Evolutionary conservation across 306 rosid species (phyloP).

Genomic region (Cercis canadensis): DNA sequence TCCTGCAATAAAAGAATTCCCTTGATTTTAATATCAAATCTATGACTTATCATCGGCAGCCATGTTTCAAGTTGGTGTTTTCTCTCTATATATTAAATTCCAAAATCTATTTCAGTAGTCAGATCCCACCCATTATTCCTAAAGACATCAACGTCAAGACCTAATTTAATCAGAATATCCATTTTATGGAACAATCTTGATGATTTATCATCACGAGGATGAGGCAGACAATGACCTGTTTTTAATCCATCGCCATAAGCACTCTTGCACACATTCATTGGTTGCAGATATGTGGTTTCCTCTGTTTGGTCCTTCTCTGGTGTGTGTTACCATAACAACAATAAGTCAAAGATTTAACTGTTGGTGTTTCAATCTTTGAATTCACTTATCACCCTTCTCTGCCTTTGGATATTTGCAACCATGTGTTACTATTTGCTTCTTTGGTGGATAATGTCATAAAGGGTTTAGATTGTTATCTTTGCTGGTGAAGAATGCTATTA

Average conservation of each 20-base stretch:
- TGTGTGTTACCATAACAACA: conserved; percentile 31
- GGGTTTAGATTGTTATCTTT: conserved; percentile 27
- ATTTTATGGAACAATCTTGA: conserved; percentile 20
- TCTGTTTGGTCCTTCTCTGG: conserved; percentile 33
- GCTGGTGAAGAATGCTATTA: too few species aligned
- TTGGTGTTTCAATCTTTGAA: conserved; percentile 50
- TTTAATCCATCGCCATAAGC: conserved; percentile 39
- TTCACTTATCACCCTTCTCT: conserved; percentile 58
- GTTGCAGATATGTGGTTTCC: conserved; percentile 38
- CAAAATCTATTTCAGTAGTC: conserved; percentile 59
- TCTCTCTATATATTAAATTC: conserved; percentile 12
- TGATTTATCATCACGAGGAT: conserved; percentile 34
- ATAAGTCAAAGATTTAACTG: conserved; percentile 45
- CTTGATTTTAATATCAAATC: conserved; percentile 20
- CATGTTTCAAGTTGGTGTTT: conserved; percentile 35
- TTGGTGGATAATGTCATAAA: conserved; percentile 15
- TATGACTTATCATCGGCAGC: conserved; percentile 34
- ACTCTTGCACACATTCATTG: conserved; percentile 49
- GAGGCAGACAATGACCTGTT: conserved; percentile 46
- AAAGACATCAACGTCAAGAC: conserved; percentile 44
- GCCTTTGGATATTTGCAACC: neutral
- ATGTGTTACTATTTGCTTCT: neutral
- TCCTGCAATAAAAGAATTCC: conserved; percentile 25
- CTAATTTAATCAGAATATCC: conserved; percentile 39
- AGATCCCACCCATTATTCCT: conserved; percentile 62